Conservation (phyloP, 2,329 filamentous ascomycete species). For the Fusarium chaquense region DNA sequence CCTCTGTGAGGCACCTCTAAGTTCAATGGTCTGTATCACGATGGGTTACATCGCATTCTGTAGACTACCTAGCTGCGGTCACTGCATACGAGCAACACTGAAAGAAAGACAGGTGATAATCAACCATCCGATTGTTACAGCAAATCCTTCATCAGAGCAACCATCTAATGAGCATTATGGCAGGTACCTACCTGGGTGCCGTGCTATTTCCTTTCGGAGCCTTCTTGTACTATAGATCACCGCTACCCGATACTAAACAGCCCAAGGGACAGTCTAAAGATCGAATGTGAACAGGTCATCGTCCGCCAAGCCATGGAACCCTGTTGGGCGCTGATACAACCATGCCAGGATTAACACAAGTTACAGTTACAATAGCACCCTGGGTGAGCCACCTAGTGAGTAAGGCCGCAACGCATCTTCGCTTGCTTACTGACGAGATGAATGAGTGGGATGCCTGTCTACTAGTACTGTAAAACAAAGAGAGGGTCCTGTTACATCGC, state of each 20-base stretch:
- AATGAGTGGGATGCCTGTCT: not conserved
- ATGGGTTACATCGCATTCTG: not conserved
- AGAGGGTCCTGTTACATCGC: not conserved
- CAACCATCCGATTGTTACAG: not conserved
- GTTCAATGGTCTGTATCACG: slow-evolving; percentile 2
- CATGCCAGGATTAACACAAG: not conserved
- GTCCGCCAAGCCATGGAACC: slow-evolving; percentile 10
- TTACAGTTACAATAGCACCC: slow-evolving; percentile 5
- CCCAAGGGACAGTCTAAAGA: not conserved
- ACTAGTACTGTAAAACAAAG: not conserved
- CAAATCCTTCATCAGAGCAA: slow-evolving; percentile 5
- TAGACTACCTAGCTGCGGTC: not conserved
- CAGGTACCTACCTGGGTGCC: not conserved
- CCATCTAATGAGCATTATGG: not conserved
- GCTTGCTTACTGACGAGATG: slow-evolving; percentile 4
- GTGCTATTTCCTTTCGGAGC: not conserved
- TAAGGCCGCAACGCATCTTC: slow-evolving; percentile 36
- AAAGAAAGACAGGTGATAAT: not conserved
- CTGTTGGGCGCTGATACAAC: slow-evolving; percentile 2
- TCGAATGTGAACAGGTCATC: not conserved
- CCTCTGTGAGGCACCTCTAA: not conserved
- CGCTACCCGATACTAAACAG: not conserved
- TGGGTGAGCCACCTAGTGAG: not conserved
- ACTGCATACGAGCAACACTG: not conserved
- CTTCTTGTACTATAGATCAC: slow-evolving; percentile 16